phyloP scores from a whole-genome alignment of 1,284 basidiomycete species.

The Sutorius eximius region DNA sequence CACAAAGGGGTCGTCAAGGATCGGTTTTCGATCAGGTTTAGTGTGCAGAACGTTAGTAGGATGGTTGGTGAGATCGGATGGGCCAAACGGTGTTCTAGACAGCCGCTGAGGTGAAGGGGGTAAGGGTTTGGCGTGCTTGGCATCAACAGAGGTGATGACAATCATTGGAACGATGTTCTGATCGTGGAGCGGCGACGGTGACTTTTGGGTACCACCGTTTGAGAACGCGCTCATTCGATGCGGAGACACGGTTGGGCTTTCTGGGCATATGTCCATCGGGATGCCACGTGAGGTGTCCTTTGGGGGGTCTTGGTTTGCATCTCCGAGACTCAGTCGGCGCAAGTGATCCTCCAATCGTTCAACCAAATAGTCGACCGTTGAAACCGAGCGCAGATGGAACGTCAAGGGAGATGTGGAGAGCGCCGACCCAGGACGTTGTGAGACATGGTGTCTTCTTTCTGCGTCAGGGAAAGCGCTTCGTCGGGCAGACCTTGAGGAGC shows the following conservation, averaged over 20 bases:
- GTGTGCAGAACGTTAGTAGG: neutral
- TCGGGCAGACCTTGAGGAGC: neutral
- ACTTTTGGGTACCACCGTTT: neutral
- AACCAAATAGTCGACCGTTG: slow-evolving; percentile 22
- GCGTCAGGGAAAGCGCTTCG: neutral
- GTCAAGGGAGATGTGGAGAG: slow-evolving; percentile 23
- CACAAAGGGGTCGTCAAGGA: slow-evolving; percentile 25
- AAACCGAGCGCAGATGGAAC: slow-evolving; percentile 26
- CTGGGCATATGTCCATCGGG: slow-evolving; percentile 11
- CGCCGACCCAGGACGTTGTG: neutral
- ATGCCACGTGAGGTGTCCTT: neutral
- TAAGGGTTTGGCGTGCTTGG: slow-evolving; percentile 26
- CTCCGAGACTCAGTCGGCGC: slow-evolving; percentile 21
- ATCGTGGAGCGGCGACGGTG: neutral
- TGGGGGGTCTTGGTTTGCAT: slow-evolving; percentile 3
- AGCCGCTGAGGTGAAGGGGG: slow-evolving; percentile 12
- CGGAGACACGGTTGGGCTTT: neutral
- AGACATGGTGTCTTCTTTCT: neutral
- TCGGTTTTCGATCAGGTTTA: neutral
- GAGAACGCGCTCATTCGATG: neutral
- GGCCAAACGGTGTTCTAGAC: slow-evolving; percentile 16
- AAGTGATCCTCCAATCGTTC: slow-evolving; percentile 23
- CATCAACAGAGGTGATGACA: slow-evolving; percentile 29
- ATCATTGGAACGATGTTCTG: slow-evolving; percentile 22
- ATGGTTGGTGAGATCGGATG: slow-evolving; percentile 11